These are phyloP conservation scores for Entonaema liquescens DNA, from an alignment of 495 filamentous ascomycete species.

Conservation along the genomic window DNA sequence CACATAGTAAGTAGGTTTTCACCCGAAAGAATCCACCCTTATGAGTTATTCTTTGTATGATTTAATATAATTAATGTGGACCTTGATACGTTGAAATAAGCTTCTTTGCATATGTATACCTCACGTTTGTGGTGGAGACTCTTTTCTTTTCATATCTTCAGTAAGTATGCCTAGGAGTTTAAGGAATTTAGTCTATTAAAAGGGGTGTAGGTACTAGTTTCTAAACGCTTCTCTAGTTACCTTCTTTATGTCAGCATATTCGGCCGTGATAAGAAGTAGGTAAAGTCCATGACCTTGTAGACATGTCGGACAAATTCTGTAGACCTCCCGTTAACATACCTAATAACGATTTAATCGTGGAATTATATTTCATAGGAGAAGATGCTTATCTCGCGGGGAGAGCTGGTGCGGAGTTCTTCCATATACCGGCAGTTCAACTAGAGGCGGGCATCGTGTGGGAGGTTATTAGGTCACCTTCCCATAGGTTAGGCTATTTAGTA, in stretches of 20 bases:
- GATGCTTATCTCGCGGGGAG: neutral
- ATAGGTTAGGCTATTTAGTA: slow-evolving; percentile 5
- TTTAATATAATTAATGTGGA: neutral
- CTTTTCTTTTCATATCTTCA: neutral
- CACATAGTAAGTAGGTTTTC: neutral
- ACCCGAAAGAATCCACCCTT: neutral
- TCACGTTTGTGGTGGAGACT: neutral
- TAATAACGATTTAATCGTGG: neutral
- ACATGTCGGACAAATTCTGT: neutral
- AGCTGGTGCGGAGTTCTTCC: neutral
- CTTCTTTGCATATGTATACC: neutral
- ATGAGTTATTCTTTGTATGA: neutral
- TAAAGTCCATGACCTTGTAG: neutral
- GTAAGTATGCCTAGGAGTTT: too few species aligned
- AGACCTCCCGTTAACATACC: neutral
- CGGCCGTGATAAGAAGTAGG: neutral
- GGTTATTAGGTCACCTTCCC: neutral
- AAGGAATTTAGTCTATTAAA: neutral
- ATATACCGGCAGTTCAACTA: slow-evolving; percentile 5
- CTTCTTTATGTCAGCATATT: neutral
- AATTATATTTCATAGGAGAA: neutral
- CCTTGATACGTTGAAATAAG: neutral
- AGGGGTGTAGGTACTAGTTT: neutral
- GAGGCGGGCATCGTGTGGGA: neutral
- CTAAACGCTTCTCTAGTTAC: neutral